Percentiles rank a stretch among this genome's conserved stretches.
Conservation (phyloP, 371 early-diverging fungal species). For the Lichtheimia ornata region DNA sequence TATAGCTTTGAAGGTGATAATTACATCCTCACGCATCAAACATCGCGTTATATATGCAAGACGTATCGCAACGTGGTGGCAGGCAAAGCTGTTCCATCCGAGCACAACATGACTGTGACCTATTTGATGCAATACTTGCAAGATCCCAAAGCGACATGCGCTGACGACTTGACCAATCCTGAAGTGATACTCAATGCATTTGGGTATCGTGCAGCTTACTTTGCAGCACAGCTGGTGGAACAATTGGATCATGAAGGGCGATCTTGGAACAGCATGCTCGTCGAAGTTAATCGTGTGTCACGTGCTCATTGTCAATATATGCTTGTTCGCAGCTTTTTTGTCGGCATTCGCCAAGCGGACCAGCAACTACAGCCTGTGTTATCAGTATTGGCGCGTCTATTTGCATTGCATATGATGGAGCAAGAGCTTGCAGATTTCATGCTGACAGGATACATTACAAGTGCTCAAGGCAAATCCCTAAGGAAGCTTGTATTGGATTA, state of each 20-base stretch:
- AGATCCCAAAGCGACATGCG: constrained; percentile 44
- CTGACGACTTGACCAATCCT: constrained; percentile 57
- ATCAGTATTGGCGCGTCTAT: constrained; percentile 52
- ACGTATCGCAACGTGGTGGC: constrained; percentile 51
- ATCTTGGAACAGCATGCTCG: constrained; percentile 69
- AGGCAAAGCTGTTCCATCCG: constrained; percentile 50
- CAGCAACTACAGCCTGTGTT: constrained; percentile 39
- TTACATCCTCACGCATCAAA: constrained; percentile 75
- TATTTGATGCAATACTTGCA: constrained; percentile 51
- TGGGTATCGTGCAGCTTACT: constrained; percentile 66
- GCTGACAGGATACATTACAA: constrained; percentile 42
- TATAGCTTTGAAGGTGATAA: constrained; percentile 75
- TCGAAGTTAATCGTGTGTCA: constrained; percentile 62
- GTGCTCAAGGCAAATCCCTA: constrained; percentile 53
- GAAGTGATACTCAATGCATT: constrained; percentile 64
- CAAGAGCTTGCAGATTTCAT: constrained; percentile 68
- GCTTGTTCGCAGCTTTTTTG: constrained; percentile 57
- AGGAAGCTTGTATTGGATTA: constrained; percentile 46
- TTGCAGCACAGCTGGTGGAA: constrained; percentile 54
- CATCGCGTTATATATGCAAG: constrained; percentile 67
- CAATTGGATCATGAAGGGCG: constrained; percentile 55
- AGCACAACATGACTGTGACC: constrained; percentile 52
- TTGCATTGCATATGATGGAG: constrained; percentile 65
- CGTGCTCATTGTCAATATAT: constrained; percentile 70
- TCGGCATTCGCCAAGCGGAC: constrained; percentile 34